Evolutionary conservation across 345 rosid species (phyloP).

Genomic region (Eucalyptus cloeziana): DNA sequence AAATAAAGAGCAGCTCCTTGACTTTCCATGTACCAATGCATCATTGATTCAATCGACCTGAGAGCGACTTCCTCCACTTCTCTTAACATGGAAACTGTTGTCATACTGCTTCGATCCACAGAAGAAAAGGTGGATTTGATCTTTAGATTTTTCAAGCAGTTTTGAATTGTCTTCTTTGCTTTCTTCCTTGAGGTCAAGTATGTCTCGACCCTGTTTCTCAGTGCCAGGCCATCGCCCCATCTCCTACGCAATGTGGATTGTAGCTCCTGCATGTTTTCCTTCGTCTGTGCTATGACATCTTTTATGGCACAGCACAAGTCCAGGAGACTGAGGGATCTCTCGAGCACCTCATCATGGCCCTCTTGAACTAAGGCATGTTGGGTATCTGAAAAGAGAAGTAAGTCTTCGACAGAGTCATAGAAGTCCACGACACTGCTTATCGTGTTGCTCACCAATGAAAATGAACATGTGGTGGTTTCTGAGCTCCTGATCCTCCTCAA

Average conservation of each 20-base stretch:
- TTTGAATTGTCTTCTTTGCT: slow-evolving; percentile 23
- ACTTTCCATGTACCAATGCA: slow-evolving; percentile 19
- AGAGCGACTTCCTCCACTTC: slow-evolving; percentile 16
- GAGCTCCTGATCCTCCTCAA: slow-evolving; percentile 9
- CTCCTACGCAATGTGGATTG: slow-evolving; percentile 14
- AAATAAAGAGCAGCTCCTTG: slow-evolving; percentile 14
- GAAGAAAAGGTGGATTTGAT: not conserved
- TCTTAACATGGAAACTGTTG: slow-evolving; percentile 4
- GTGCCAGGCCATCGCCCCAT: not conserved
- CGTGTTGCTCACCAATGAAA: not conserved
- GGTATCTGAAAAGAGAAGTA: slow-evolving; percentile 1
- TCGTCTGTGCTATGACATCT: slow-evolving; percentile 5
- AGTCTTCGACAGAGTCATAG: slow-evolving; percentile 3
- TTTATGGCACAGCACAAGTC: slow-evolving; percentile 1
- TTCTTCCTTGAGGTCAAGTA: slow-evolving; percentile 29
- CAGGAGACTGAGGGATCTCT: slow-evolving; percentile 9
- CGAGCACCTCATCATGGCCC: not conserved
- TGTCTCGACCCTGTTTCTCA: slow-evolving; percentile 8
- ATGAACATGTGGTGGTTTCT: not conserved
- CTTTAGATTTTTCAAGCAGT: slow-evolving; percentile 7
- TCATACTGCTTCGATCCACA: not conserved
- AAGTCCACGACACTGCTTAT: slow-evolving; percentile 3
- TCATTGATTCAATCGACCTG: slow-evolving; percentile 14
- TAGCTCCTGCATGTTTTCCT: slow-evolving; percentile 4
- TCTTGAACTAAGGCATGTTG: slow-evolving; percentile 2